A percentile compares a stretch with the other conserved stretches of the same genome.
phyloP scores from a whole-genome alignment of 257 asterid species.

The Anisodus tanguticus region DNA sequence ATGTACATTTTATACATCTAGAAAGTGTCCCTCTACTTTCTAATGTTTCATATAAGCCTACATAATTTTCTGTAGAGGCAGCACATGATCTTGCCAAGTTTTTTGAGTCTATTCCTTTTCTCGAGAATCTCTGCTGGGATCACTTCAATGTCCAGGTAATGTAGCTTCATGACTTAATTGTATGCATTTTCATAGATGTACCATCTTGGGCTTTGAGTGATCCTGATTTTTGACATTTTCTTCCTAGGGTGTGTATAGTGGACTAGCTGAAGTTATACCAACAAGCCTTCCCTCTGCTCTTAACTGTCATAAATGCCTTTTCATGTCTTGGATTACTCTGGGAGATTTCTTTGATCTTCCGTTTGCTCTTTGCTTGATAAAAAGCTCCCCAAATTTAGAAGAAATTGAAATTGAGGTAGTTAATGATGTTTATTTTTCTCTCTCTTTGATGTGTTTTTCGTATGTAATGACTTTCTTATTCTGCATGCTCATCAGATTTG shows the following conservation, averaged over 20 bases:
- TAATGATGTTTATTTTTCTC: not conserved
- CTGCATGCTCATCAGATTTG: not conserved
- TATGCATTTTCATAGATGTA: not conserved
- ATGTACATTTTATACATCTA: not conserved
- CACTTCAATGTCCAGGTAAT: not conserved
- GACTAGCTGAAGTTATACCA: not conserved
- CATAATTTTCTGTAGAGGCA: not conserved
- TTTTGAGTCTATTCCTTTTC: not conserved
- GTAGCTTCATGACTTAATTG: constrained; percentile 8
- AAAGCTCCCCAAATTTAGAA: not conserved
- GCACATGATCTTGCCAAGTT: not conserved
- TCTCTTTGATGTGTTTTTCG: not conserved
- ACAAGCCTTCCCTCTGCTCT: not conserved
- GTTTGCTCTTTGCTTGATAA: not conserved
- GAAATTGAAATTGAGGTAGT: not conserved
- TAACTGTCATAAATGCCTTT: not conserved
- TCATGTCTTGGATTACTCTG: not conserved
- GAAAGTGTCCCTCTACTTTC: not conserved
- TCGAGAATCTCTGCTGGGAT: not conserved
- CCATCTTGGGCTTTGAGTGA: not conserved
- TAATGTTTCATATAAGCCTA: not conserved
- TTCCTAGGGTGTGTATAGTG: not conserved
- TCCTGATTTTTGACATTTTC: not conserved
- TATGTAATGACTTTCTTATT: not conserved
- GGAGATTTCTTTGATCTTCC: not conserved